phyloP scores from a whole-genome alignment of 2,329 filamentous ascomycete genomes.

The Colletotrichum theobromicola region DNA sequence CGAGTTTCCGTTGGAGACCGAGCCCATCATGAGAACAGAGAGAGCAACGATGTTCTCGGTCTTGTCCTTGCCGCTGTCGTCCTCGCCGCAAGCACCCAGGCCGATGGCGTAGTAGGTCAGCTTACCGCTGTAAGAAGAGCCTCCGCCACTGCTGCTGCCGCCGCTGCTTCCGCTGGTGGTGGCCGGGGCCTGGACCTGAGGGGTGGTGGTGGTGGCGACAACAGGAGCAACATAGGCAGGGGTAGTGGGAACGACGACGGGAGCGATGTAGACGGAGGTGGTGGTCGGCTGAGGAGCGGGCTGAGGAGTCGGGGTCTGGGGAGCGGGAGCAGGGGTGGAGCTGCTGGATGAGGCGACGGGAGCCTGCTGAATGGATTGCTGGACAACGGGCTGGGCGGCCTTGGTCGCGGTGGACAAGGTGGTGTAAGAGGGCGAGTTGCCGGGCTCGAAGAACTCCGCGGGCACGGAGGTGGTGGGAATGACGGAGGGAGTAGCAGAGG shows the following conservation, averaged over 20 bases:
- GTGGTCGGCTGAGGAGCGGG: constrained; percentile 9
- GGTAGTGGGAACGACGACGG: background rate
- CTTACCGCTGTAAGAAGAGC: constrained; percentile 58
- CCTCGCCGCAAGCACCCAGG: constrained; percentile 70
- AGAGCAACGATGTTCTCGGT: constrained; percentile 72
- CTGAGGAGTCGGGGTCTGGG: constrained; percentile 27
- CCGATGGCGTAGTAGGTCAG: constrained; percentile 78
- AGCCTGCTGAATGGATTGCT: constrained; percentile 1
- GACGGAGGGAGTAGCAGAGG: constrained; percentile 28
- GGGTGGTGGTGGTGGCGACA: constrained; percentile 11
- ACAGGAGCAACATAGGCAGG: background rate
- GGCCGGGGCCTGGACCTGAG: constrained; percentile 3
- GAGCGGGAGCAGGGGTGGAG: constrained; percentile 20
- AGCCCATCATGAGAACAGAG: constrained; percentile 67
- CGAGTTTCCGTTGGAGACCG: constrained; percentile 68
- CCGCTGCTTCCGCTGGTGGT: constrained; percentile 16
- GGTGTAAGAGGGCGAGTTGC: constrained; percentile 10
- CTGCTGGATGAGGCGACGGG: background rate
- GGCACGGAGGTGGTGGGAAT: constrained; percentile 26
- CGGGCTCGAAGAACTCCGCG: constrained; percentile 35
- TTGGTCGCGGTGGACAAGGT: constrained; percentile 10
- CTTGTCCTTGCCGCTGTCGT: constrained; percentile 61
- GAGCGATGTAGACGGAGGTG: constrained; percentile 7
- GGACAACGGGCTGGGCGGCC: background rate
- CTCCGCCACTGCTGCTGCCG: constrained; percentile 27